These are phyloP conservation scores for Lathyrus sativus DNA, from an alignment of 306 rosid species.

Conservation along the genomic window DNA sequence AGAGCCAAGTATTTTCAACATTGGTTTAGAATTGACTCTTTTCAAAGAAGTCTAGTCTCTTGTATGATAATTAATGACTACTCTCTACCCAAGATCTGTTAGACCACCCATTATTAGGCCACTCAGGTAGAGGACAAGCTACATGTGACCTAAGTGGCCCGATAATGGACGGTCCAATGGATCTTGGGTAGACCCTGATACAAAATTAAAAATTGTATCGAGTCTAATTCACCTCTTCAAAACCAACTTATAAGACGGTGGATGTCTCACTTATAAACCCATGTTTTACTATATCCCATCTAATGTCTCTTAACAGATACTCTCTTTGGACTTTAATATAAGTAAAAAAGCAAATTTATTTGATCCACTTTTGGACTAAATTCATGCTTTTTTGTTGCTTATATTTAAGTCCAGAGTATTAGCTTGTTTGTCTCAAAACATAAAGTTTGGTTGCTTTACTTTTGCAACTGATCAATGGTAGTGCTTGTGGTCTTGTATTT, in stretches of 20 bases:
- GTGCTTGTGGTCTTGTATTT: slow-evolving; percentile 1
- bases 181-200: not conserved
- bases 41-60: not conserved
- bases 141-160: not conserved
- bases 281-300: not conserved
- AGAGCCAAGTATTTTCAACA: slow-evolving; percentile 9
- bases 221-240: not conserved
- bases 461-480: slow-evolving; percentile 8
- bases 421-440: not conserved
- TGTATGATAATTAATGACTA: too few relatives aligned
- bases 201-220: not conserved
- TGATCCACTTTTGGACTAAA: too few relatives aligned
- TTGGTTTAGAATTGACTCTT: not conserved
- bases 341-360: too few relatives aligned
- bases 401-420: too few relatives aligned
- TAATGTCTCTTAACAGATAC: not conserved
- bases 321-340: too few relatives aligned
- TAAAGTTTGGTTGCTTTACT: not conserved
- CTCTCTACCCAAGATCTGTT: too few relatives aligned
- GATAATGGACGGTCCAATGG: not conserved
- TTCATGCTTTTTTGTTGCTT: too few relatives aligned
- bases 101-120: too few relatives aligned
- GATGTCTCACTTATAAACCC: not conserved
- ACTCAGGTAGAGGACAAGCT: too few relatives aligned
- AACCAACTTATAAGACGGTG: not conserved